Conservation (phyloP, 805 yeast species). For the Metschnikowia gruessii region DNA sequence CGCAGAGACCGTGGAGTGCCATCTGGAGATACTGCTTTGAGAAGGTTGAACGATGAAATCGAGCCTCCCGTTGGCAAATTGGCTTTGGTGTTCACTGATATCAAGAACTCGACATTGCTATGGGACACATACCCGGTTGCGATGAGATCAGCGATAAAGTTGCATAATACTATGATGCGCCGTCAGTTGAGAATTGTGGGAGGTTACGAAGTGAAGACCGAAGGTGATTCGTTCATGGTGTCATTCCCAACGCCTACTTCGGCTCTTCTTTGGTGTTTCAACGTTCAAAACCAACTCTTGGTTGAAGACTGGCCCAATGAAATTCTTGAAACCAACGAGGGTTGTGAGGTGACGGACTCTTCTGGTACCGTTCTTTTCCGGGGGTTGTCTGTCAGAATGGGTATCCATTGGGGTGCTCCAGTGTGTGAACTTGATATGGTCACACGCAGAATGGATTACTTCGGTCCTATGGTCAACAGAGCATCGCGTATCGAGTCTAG, state of each 20-base stretch:
- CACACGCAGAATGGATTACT: slow-evolving; percentile 96
- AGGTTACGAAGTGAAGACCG: slow-evolving; percentile 97
- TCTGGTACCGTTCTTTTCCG: slow-evolving; percentile 62
- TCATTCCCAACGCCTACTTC: slow-evolving; percentile 90
- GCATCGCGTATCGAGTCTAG: slow-evolving; percentile 90
- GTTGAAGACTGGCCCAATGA: slow-evolving; percentile 95
- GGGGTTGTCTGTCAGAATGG: slow-evolving; percentile 96
- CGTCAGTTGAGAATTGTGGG: slow-evolving; percentile 88
- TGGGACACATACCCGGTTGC: slow-evolving; percentile 95
- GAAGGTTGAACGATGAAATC: slow-evolving; percentile 85
- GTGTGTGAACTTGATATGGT: slow-evolving; percentile 94
- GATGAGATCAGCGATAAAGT: slow-evolving; percentile 94
- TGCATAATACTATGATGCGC: slow-evolving; percentile 92
- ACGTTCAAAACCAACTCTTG: slow-evolving; percentile 80
- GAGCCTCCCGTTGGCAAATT: slow-evolving; percentile 92
- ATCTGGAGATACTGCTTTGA: slow-evolving; percentile 69
- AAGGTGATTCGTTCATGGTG: slow-evolving; percentile 99
- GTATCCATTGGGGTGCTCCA: slow-evolving; percentile 97
- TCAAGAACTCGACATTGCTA: slow-evolving; percentile 84
- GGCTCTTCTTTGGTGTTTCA: slow-evolving; percentile 91
- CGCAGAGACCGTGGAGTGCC: slow-evolving; percentile 43
- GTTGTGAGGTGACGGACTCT: slow-evolving; percentile 71
- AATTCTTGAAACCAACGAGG: slow-evolving; percentile 78
- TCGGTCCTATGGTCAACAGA: slow-evolving; percentile 97
- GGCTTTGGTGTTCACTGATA: slow-evolving; percentile 97